Conservation (phyloP, 176 grass and related monocot species). For the Puccinellia tenuiflora region DNA sequence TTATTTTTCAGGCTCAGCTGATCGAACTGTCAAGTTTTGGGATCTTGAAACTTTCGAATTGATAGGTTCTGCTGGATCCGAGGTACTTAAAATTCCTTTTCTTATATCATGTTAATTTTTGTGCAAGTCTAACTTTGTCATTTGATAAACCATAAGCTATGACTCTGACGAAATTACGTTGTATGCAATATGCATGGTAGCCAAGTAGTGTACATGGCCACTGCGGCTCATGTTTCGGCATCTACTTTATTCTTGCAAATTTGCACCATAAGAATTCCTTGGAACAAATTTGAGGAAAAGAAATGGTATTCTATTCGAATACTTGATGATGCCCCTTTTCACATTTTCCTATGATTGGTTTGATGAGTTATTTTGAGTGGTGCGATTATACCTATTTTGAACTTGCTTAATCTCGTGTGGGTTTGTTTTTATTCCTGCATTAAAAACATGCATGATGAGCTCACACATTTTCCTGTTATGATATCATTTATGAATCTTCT, state of each 20-base stretch:
- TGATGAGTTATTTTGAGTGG: background rate
- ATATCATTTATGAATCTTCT: background rate
- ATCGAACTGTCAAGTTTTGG: conserved; percentile 95
- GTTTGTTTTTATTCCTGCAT: background rate
- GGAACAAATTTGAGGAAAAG: background rate
- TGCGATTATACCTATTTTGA: conserved; percentile 3
- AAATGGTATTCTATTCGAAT: background rate
- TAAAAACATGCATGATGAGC: background rate
- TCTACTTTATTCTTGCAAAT: conserved; percentile 10
- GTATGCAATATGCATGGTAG: conserved; percentile 9
- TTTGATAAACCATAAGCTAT: conserved; percentile 11
- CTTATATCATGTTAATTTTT: background rate
- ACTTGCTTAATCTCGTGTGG: background rate
- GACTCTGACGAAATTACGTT: background rate
- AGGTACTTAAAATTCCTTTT: conserved; percentile 47
- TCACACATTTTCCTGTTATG: background rate
- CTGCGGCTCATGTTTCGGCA: background rate
- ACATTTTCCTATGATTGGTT: background rate
- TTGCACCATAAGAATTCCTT: background rate
- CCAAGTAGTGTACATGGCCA: background rate
- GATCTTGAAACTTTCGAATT: conserved; percentile 98
- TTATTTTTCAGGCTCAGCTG: conserved; percentile 66
- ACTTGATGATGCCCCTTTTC: background rate
- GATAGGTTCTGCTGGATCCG: conserved; percentile 87
- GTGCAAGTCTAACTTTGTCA: background rate